Base-by-base conservation (phyloP, 257 asterid species). In the Cinchona pubescens region DNA sequence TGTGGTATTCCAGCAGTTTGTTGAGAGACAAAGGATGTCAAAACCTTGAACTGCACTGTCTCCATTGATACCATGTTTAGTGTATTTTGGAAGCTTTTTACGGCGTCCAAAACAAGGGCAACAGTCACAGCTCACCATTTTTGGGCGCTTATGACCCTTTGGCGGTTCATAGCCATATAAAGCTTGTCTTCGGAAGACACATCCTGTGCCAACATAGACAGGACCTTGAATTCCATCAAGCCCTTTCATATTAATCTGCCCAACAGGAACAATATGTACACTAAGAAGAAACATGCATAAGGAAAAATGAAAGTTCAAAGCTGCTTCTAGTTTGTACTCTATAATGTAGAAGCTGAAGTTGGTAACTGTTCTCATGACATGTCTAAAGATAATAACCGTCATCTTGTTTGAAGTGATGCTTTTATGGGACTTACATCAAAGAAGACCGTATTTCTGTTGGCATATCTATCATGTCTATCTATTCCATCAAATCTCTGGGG, bases 211-310 rank as follows among this genome's bases (percentile, higher is more conserved):
- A 4, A 91, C 98, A 64, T 91, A 94, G 75, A 94, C 92, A 51
- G 98, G 98, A 43, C 98, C 98, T 90, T 94, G 98, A 79, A 92
- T 74, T 49, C 98, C 98, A 85, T 94, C 98, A 80, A 94, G 87
- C 25, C 97, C 97, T 83, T 94, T 94, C 98, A 94, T 92, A 72
- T 92, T 94, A 78, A 94, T 94, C 98, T 94, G 91, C 64, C 40
- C 4, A 46, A 55, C 64, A 42, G 62, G 70, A 7, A 40, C n/a
- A n/a, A n/a, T n/a, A n/a, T n/a, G n/a, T n/a, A n/a, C n/a, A n/a
- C n/a, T n/a, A n/a, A n/a, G n/a, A n/a, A n/a, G n/a, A n/a, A n/a
- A n/a, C n/a, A n/a, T n/a, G n/a, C n/a, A n/a, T n/a, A n/a, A n/a
- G n/a, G n/a, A n/a, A n/a, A n/a, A n/a, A n/a, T n/a, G n/a, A n/a